phyloP scores from a whole-genome alignment of 140 eudicot species.

The Bidens hawaiensis region DNA sequence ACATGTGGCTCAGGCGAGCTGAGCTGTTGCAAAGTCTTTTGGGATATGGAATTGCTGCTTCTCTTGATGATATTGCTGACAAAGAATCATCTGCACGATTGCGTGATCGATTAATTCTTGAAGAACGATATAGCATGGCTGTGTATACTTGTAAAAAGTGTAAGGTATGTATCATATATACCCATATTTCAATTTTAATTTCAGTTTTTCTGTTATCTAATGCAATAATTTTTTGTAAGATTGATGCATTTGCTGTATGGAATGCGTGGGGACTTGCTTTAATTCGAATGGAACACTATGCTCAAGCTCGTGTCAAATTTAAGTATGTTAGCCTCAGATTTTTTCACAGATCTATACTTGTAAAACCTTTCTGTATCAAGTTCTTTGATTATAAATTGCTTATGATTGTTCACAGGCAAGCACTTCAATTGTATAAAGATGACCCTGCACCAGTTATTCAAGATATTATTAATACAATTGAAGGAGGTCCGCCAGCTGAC shows the following conservation, averaged over 20 bases:
- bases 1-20: slow-evolving; percentile 87
- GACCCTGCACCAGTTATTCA: slow-evolving; percentile 70
- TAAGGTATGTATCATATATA: slow-evolving; percentile 44
- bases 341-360: not conserved
- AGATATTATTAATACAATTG: slow-evolving; percentile 91
- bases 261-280: slow-evolving; percentile 99
- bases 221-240: slow-evolving; percentile 35
- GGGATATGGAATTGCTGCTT: slow-evolving; percentile 97
- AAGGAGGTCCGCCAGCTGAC: slow-evolving; percentile 98
- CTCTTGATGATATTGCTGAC: slow-evolving; percentile 97
- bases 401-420: slow-evolving; percentile 64
- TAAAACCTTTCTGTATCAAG: slow-evolving; percentile 4
- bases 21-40: slow-evolving; percentile 94
- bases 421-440: slow-evolving; percentile 79
- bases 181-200: not conserved
- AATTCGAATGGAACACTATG: slow-evolving; percentile 92
- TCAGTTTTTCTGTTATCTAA: slow-evolving; percentile 6
- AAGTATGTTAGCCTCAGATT: slow-evolving; percentile 53
- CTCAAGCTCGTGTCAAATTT: slow-evolving; percentile 98
- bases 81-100: slow-evolving; percentile 79
- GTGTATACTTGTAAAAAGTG: slow-evolving; percentile 96
- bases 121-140: slow-evolving; percentile 97
- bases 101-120: slow-evolving; percentile 79
- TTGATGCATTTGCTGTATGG: slow-evolving; percentile 98
- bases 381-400: slow-evolving; percentile 12